A percentile compares a stretch with the other conserved stretches of the same genome.
Conservation (phyloP, 202 grass and related monocot genomes). For the Schoenoplectus triqueter region DNA sequence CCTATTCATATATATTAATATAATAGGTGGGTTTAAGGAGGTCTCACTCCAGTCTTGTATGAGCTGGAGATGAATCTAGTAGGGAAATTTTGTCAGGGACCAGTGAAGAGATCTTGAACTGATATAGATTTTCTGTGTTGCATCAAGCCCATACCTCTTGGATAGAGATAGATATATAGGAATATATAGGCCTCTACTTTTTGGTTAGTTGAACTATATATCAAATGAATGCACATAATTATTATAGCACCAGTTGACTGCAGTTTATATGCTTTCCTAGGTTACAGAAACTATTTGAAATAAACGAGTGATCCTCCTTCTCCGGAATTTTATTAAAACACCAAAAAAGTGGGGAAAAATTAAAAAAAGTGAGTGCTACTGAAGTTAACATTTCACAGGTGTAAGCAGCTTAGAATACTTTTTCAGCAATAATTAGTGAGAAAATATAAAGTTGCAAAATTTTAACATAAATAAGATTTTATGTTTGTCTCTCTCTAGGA, state of each 20-base stretch:
- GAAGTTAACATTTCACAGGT: too few species aligned
- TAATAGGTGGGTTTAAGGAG: slow-evolving; percentile 4
- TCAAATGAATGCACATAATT: background rate
- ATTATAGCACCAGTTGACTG: background rate
- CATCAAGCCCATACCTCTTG: slow-evolving; percentile 20
- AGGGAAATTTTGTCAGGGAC: slow-evolving; percentile 31
- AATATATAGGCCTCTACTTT: background rate
- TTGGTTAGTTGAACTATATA: background rate
- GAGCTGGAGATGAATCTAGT: slow-evolving; percentile 44
- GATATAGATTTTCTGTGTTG: slow-evolving; percentile 1
- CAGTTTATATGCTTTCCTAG: background rate
- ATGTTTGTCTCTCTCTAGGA: too few species aligned
- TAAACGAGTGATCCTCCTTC: too few species aligned
- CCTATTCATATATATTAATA: background rate
- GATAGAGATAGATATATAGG: background rate
- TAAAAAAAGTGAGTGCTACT: too few species aligned
- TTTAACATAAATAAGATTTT: too few species aligned
- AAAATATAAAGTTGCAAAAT: too few species aligned
- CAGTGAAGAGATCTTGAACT: background rate
- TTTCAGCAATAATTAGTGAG: too few species aligned
- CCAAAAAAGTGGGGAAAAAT: too few species aligned
- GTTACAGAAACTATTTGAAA: slow-evolving; percentile 1
- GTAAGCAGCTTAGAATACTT: too few species aligned
- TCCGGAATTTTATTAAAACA: too few species aligned
- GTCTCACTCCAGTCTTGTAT: slow-evolving; percentile 53